These are phyloP conservation scores for Cucurbita pepo DNA, from an alignment of 306 rosid genomes.

Conservation along the genomic window DNA sequence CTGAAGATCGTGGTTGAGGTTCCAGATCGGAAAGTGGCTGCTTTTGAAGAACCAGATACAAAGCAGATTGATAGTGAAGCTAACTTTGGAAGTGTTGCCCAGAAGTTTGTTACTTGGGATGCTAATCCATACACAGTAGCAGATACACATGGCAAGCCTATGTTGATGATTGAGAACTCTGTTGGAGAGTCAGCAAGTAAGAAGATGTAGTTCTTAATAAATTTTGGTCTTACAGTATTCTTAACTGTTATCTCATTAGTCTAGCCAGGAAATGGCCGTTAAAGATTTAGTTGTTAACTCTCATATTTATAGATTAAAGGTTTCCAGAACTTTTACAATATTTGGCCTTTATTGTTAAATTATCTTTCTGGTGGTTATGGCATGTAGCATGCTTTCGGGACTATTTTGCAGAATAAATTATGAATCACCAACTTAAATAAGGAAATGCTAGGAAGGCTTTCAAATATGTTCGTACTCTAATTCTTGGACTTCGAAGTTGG, in stretches of 20 bases:
- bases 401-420: background rate
- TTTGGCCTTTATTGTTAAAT: background rate
- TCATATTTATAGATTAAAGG: background rate
- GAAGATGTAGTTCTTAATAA: constrained; percentile 4
- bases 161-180: constrained; percentile 30
- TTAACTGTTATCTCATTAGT: background rate
- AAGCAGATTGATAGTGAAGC: constrained; percentile 72
- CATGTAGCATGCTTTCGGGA: background rate
- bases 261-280: background rate
- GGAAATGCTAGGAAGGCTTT: background rate
- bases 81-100: constrained; percentile 43
- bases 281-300: constrained; percentile 6
- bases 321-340: background rate
- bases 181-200: constrained; percentile 30
- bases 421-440: background rate
- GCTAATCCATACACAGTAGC: constrained; percentile 46
- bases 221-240: background rate
- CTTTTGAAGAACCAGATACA: constrained; percentile 78
- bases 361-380: background rate
- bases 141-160: constrained; percentile 45
- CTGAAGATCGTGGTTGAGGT: constrained; percentile 77
- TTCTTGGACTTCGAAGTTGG: background rate
- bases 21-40: constrained; percentile 35
- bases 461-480: background rate
- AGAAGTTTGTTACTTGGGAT: constrained; percentile 57